Conservation (phyloP, 768 basidiomycete species). For the Rhizopogon vulgaris region DNA sequence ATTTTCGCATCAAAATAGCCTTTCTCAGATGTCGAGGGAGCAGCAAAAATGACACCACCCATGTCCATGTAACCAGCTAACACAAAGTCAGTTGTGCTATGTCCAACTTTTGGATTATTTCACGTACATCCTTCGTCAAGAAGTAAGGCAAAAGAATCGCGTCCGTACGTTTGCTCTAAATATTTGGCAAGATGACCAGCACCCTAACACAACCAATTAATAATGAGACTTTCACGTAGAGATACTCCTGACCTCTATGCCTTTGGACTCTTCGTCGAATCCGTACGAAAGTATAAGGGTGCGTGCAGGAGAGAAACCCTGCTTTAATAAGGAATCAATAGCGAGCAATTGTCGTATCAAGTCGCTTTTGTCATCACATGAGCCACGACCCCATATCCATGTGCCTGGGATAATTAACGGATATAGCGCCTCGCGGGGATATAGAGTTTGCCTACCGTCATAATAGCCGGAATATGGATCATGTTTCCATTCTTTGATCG, state of each 20-base stretch:
- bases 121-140: constrained; percentile 78
- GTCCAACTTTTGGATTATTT: not conserved
- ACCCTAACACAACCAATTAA: constrained; percentile 32
- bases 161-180: constrained; percentile 56
- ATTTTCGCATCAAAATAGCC: constrained; percentile 60
- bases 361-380: constrained; percentile 66
- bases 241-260: constrained; percentile 28
- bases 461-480: constrained; percentile 56
- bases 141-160: constrained; percentile 63
- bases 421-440: not conserved
- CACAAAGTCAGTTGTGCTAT: not conserved
- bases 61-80: constrained; percentile 1
- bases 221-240: not conserved
- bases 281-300: constrained; percentile 34
- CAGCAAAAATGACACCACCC: constrained; percentile 35
- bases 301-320: constrained; percentile 42
- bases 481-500: constrained; percentile 47
- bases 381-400: constrained; percentile 73
- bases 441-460: constrained; percentile 31
- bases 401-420: constrained; percentile 28
- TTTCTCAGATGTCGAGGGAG: constrained; percentile 64
- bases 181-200: constrained; percentile 39
- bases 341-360: constrained; percentile 48
- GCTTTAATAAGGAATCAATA: constrained; percentile 39
- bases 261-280: constrained; percentile 54